Percentiles rank a stretch among this genome's conserved stretches.
phyloP scores from a whole-genome alignment of 2,329 filamentous ascomycete genomes.

The Phaeosphaeriaceae sp. region DNA sequence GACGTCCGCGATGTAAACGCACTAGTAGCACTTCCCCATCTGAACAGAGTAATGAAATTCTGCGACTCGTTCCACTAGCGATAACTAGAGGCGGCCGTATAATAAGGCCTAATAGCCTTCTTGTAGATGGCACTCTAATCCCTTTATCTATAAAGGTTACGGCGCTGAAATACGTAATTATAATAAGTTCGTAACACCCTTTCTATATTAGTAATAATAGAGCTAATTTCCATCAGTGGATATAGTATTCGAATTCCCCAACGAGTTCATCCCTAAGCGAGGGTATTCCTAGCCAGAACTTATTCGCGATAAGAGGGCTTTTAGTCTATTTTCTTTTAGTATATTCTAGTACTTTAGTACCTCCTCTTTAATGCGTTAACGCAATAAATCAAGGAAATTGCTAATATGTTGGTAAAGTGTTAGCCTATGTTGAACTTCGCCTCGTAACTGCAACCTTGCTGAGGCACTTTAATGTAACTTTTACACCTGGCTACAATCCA shows the following conservation, averaged over 20 bases:
- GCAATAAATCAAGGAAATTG: conserved; percentile 4
- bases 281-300: conserved; percentile 12
- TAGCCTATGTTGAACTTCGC: conserved; percentile 14
- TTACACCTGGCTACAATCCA: conserved; percentile 9
- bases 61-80: conserved; percentile 20
- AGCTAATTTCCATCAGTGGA: conserved; percentile 6
- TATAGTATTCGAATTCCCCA: conserved; percentile 11
- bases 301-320: conserved; percentile 55
- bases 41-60: conserved; percentile 24
- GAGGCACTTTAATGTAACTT: conserved; percentile 9
- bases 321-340: conserved; percentile 66
- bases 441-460: conserved; percentile 10
- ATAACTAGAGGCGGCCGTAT: conserved; percentile 15
- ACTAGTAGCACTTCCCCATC: conserved; percentile 11
- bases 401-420: conserved; percentile 15
- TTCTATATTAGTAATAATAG: not conserved
- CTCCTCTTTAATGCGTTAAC: not conserved
- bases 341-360: not conserved
- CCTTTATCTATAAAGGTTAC: conserved; percentile 15
- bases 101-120: conserved; percentile 14
- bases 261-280: conserved; percentile 19
- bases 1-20: conserved; percentile 4
- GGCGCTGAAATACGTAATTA: conserved; percentile 23
- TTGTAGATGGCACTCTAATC: conserved; percentile 16
- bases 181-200: conserved; percentile 2